Evolutionary conservation across 2,329 filamentous ascomycete species (phyloP).

Genomic region (Chrysoporthe deuterocubensis): DNA sequence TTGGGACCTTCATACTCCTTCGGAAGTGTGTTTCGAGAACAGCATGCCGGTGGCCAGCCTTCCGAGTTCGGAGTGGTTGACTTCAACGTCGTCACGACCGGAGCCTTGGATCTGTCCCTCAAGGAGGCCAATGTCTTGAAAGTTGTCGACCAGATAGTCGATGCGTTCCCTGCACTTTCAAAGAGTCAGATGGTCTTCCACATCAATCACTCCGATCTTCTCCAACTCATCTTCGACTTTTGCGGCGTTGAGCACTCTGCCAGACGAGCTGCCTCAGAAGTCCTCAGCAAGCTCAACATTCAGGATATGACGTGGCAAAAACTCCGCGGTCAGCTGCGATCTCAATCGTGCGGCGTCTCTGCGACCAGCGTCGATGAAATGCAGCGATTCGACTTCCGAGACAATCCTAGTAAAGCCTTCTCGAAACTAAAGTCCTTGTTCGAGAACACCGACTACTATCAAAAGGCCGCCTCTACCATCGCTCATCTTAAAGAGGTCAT

Average conservation of each 20-base stretch:
- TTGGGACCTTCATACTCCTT: slow-evolving; percentile 84
- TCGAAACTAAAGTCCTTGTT: slow-evolving; percentile 63
- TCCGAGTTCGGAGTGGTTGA: slow-evolving; percentile 86
- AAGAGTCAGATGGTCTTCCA: slow-evolving; percentile 83
- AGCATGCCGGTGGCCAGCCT: slow-evolving; percentile 78
- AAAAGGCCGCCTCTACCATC: slow-evolving; percentile 75
- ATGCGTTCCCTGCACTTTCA: slow-evolving; percentile 76
- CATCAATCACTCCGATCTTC: slow-evolving; percentile 83
- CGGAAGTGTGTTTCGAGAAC: slow-evolving; percentile 84
- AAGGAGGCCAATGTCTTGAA: slow-evolving; percentile 96
- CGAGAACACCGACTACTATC: slow-evolving; percentile 68
- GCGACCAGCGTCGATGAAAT: slow-evolving; percentile 91
- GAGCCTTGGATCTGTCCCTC: slow-evolving; percentile 78
- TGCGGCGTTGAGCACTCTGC: slow-evolving; percentile 76
- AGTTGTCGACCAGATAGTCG: slow-evolving; percentile 87
- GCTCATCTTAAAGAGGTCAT: slow-evolving; percentile 80
- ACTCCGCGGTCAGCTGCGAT: slow-evolving; percentile 79
- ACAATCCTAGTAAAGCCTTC: slow-evolving; percentile 61
- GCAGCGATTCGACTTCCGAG: slow-evolving; percentile 86
- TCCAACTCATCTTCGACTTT: slow-evolving; percentile 87
- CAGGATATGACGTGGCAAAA: slow-evolving; percentile 81
- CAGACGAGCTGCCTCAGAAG: slow-evolving; percentile 75
- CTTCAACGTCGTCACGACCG: slow-evolving; percentile 90
- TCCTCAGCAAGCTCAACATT: slow-evolving; percentile 85
- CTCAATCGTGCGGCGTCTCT: slow-evolving; percentile 79